Evolutionary conservation across 1,284 basidiomycete genomes (phyloP).

Genomic region (Singerocomus rubriflavus): DNA sequence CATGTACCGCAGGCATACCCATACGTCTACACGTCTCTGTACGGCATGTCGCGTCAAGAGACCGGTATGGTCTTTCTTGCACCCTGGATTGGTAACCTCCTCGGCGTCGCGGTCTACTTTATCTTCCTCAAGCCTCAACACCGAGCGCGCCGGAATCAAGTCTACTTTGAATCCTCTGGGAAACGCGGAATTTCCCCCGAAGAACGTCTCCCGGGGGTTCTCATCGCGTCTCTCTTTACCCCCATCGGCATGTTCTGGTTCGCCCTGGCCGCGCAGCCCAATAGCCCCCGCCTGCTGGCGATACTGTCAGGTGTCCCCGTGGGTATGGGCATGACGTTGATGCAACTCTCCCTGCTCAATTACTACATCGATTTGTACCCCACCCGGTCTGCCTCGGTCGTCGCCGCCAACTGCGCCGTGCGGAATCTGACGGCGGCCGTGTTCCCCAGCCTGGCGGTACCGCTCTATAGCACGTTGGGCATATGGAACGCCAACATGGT

Average conservation of each 20-base stretch:
- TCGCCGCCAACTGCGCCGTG: slow-evolving; percentile 28
- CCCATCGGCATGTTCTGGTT: slow-evolving; percentile 30
- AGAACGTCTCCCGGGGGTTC: slow-evolving; percentile 27
- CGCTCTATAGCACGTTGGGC: slow-evolving; percentile 21
- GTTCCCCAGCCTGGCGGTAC: slow-evolving; percentile 27
- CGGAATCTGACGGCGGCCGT: slow-evolving; percentile 21
- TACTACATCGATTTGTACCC: slow-evolving; percentile 33
- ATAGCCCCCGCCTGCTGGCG: slow-evolving; percentile 9
- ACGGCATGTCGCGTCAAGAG: slow-evolving; percentile 26
- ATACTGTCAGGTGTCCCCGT: slow-evolving; percentile 24
- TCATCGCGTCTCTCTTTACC: slow-evolving; percentile 23
- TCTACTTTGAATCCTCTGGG: slow-evolving; percentile 12
- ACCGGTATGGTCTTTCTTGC: slow-evolving; percentile 25
- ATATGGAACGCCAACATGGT: slow-evolving; percentile 17
- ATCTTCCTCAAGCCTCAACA: slow-evolving; percentile 21
- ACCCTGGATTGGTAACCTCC: slow-evolving; percentile 24
- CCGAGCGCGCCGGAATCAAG: slow-evolving; percentile 13
- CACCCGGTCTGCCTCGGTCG: slow-evolving; percentile 25
- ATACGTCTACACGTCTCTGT: slow-evolving; percentile 18
- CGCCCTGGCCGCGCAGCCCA: slow-evolving; percentile 18
- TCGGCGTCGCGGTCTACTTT: slow-evolving; percentile 27
- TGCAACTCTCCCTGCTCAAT: slow-evolving; percentile 26
- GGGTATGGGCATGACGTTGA: slow-evolving; percentile 28
- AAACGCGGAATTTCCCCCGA: slow-evolving; percentile 25
- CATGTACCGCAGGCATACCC: slow-evolving; percentile 20